A percentile compares a stretch with the other conserved stretches of the same genome.
Conservation (phyloP, 2,329 filamentous ascomycete genomes). For the Arthrocladium fulminans region DNA sequence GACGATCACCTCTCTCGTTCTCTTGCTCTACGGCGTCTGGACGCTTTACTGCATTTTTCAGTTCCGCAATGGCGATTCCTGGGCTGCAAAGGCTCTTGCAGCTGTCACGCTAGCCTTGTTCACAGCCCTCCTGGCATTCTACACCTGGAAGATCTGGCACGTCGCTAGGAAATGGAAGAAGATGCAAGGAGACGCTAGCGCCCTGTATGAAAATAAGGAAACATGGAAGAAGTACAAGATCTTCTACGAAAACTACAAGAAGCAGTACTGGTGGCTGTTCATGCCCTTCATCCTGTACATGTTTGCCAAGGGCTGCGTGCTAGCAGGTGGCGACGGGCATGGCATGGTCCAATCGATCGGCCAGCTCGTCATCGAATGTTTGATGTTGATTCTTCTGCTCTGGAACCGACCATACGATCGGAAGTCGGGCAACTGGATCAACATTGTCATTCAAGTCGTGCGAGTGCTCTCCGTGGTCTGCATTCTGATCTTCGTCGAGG, state of each 20-base stretch:
- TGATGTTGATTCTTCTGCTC: conserved; percentile 69
- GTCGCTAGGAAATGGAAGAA: conserved; percentile 67
- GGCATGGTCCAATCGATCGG: conserved; percentile 72
- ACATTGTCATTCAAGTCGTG: conserved; percentile 81
- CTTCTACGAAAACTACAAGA: conserved; percentile 95
- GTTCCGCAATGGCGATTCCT: conserved; percentile 86
- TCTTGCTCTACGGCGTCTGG: conserved; percentile 91
- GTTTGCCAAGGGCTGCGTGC: conserved; percentile 76
- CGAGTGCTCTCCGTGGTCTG: conserved; percentile 81
- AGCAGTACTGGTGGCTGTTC: conserved; percentile 95
- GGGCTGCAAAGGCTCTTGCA: conserved; percentile 79
- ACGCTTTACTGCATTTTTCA: conserved; percentile 93
- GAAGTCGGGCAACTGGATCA: conserved; percentile 83
- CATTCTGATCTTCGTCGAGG: conserved; percentile 86
- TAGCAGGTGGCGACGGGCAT: conserved; percentile 77
- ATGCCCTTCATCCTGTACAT: conserved; percentile 82
- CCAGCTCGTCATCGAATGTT: conserved; percentile 69
- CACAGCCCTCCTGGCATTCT: conserved; percentile 71
- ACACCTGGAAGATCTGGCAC: conserved; percentile 72
- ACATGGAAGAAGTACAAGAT: conserved; percentile 93
- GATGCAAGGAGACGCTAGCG: conserved; percentile 60
- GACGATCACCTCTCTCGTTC: conserved; percentile 79
- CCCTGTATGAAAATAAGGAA: conserved; percentile 78
- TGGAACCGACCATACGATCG: conserved; percentile 83
- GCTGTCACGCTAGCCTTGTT: conserved; percentile 72